These are phyloP conservation scores for Termitomyces sp. DNA, from an alignment of 1,284 basidiomycete species.

Conservation along the genomic window DNA sequence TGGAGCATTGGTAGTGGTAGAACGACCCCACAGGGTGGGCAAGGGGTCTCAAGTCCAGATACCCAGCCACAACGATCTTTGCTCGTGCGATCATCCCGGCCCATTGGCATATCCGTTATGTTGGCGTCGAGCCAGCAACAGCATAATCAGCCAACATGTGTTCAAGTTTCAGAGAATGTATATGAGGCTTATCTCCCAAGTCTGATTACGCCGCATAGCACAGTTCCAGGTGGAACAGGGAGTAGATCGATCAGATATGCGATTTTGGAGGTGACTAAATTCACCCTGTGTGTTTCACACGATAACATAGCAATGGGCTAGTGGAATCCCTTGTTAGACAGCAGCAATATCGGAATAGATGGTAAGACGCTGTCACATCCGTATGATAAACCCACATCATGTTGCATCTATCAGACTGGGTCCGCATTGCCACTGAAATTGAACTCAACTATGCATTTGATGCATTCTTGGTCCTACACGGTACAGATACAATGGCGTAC, in stretches of 20 bases:
- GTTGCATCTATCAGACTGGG: slow-evolving; percentile 61
- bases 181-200: slow-evolving; percentile 70
- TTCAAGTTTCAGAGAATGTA: slow-evolving; percentile 49
- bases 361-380: slow-evolving; percentile 35
- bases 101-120: slow-evolving; percentile 46
- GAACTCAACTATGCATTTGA: slow-evolving; percentile 89
- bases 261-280: slow-evolving; percentile 61
- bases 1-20: slow-evolving; percentile 58
- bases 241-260: slow-evolving; percentile 75
- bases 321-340: slow-evolving; percentile 86
- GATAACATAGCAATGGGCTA: slow-evolving; percentile 24
- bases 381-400: slow-evolving; percentile 7
- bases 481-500: slow-evolving; percentile 93
- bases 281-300: background rate
- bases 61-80: slow-evolving; percentile 44
- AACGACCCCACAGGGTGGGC: slow-evolving; percentile 37
- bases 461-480: slow-evolving; percentile 87
- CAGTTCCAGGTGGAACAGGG: slow-evolving; percentile 52
- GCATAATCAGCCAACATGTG: slow-evolving; percentile 39
- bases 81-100: slow-evolving; percentile 65
- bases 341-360: slow-evolving; percentile 79
- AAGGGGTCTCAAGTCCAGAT: slow-evolving; percentile 17
- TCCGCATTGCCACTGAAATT: slow-evolving; percentile 84
- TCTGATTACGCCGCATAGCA: slow-evolving; percentile 70
- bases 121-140: slow-evolving; percentile 28